Evolutionary conservation across 495 filamentous ascomycete genomes (phyloP).

Genomic region (Penicillium arizonense): DNA sequence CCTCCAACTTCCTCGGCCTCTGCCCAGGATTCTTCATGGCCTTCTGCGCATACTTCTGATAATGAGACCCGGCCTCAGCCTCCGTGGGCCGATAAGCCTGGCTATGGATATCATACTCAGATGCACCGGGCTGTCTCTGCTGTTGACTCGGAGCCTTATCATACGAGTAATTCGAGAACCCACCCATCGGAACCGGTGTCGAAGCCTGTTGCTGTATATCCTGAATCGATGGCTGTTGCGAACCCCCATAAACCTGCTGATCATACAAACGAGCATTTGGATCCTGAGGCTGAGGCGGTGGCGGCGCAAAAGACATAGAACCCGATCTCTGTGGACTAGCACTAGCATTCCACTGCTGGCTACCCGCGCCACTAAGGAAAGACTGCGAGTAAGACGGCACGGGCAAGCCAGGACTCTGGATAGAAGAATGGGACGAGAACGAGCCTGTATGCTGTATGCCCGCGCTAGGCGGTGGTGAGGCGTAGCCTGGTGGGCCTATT

Average conservation of each 20-base stretch:
- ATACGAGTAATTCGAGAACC: constrained; percentile 61
- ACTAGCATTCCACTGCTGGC: constrained; percentile 16
- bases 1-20: constrained; percentile 60
- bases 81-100: constrained; percentile 78
- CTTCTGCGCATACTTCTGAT: constrained; percentile 49
- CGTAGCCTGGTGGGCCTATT: constrained; percentile 27
- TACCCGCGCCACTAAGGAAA: constrained; percentile 17
- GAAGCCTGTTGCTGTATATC: constrained; percentile 18
- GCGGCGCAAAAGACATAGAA: constrained; percentile 44
- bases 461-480: constrained; percentile 39
- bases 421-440: constrained; percentile 21
- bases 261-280: constrained; percentile 44
- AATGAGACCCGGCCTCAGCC: constrained; percentile 46
- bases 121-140: constrained; percentile 26
- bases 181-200: constrained; percentile 32
- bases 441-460: constrained; percentile 27
- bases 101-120: constrained; percentile 68
- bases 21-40: constrained; percentile 50
- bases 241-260: constrained; percentile 14
- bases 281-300: constrained; percentile 33
- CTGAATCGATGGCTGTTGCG: background rate
- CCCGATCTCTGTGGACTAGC: constrained; percentile 13
- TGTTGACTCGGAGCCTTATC: constrained; percentile 30
- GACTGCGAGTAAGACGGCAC: constrained; percentile 34
- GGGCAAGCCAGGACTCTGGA: constrained; percentile 24